Evolutionary conservation across 2,329 filamentous ascomycete genomes (phyloP).

Genomic region (Colletotrichum sansevieriae): DNA sequence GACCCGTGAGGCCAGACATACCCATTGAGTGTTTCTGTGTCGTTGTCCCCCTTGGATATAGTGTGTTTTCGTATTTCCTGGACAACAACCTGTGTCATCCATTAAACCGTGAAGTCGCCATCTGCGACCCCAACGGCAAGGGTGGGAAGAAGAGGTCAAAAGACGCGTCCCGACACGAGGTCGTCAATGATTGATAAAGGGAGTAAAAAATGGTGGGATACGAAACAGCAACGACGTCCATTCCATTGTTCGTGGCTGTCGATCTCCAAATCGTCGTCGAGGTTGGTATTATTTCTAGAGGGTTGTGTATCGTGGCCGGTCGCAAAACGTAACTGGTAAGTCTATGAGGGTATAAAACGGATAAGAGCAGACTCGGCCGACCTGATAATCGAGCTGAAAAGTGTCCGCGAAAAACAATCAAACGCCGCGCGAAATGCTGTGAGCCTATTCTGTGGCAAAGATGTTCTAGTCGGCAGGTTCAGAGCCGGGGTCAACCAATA

Average conservation of each 20-base stretch:
- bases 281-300: constrained; percentile 34
- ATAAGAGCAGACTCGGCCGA: constrained; percentile 35
- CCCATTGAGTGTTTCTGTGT: not conserved
- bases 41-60: not conserved
- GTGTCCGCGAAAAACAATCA: constrained; percentile 33
- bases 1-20: constrained; percentile 6
- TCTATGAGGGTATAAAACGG: constrained; percentile 44
- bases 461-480: constrained; percentile 4
- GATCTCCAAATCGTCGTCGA: constrained; percentile 9
- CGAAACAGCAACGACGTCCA: constrained; percentile 12
- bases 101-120: not conserved
- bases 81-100: constrained; percentile 4
- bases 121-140: not conserved
- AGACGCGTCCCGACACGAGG: constrained; percentile 1
- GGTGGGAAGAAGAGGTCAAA: not conserved
- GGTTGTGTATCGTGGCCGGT: constrained; percentile 27
- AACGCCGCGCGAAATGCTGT: constrained; percentile 38
- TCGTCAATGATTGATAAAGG: constrained; percentile 22
- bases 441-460: constrained; percentile 20
- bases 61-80: constrained; percentile 1
- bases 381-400: constrained; percentile 30
- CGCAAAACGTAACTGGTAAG: constrained; percentile 40
- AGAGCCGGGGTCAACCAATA: not conserved
- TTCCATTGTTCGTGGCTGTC: constrained; percentile 15
- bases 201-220: constrained; percentile 10